A percentile compares a stretch with the other conserved stretches of the same genome.
phyloP scores from a whole-genome alignment of 1,139 yeast species.

The Trichomonascaceae sp. region DNA sequence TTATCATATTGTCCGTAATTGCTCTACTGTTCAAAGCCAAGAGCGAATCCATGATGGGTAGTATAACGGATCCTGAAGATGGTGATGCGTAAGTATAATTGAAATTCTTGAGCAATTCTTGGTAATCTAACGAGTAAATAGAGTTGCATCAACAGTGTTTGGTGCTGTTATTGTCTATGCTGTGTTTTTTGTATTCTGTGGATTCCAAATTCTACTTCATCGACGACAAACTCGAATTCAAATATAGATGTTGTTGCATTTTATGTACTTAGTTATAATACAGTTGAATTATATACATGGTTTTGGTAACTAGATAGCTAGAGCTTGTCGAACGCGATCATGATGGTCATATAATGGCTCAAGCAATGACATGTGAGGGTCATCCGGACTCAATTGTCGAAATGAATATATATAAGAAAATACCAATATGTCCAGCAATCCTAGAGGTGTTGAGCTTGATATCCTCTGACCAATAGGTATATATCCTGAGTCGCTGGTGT shows the following conservation, averaged over 20 bases:
- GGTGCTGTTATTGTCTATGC: constrained; percentile 84
- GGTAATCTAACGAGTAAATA: constrained; percentile 17
- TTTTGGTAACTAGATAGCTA: constrained; percentile 2
- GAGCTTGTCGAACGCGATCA: background rate
- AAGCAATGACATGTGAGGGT: background rate
- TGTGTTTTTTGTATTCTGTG: constrained; percentile 79
- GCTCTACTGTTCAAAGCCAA: constrained; percentile 74
- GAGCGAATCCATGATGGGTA: constrained; percentile 91
- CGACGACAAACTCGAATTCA: constrained; percentile 56
- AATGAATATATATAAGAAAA: constrained; percentile 25
- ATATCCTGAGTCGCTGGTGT: constrained; percentile 9
- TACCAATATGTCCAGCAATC: constrained; percentile 22
- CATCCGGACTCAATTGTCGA: background rate
- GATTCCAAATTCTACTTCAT: constrained; percentile 66
- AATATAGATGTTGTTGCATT: constrained; percentile 24
- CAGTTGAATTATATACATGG: constrained; percentile 1
- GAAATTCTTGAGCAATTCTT: background rate
- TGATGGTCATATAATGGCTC: background rate
- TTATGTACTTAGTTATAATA: background rate
- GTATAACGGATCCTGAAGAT: constrained; percentile 82
- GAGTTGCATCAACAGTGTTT: constrained; percentile 82
- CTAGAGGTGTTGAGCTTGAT: constrained; percentile 4
- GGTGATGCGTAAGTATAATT: constrained; percentile 61
- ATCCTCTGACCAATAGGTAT: constrained; percentile 12
- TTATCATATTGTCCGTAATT: constrained; percentile 75